These are phyloP conservation scores for Scytalidium sp. DNA, from an alignment of 2,329 filamentous ascomycete species.

Conservation along the genomic window DNA sequence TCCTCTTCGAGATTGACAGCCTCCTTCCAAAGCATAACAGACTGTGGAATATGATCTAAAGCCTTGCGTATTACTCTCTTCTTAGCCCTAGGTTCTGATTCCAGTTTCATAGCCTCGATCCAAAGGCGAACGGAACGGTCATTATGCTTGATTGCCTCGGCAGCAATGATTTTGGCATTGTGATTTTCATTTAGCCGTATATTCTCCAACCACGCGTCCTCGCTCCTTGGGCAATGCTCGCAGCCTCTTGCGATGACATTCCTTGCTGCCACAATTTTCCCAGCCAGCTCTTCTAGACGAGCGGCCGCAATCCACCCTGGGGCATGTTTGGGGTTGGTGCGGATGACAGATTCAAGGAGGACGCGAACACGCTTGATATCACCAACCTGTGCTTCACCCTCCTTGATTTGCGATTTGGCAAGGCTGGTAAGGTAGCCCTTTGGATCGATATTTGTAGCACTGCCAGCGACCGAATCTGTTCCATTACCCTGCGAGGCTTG, in stretches of 20 bases:
- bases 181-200: constrained; percentile 89
- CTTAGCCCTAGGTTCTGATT: constrained; percentile 77
- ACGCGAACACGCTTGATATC: constrained; percentile 93
- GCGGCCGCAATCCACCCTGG: constrained; percentile 96
- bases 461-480: constrained; percentile 70
- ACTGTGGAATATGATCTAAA: constrained; percentile 88
- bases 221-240: constrained; percentile 86
- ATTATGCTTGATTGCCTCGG: constrained; percentile 89
- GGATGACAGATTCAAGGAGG: constrained; percentile 93
- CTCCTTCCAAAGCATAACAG: constrained; percentile 96
- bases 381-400: constrained; percentile 80
- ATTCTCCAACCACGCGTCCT: constrained; percentile 95
- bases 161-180: constrained; percentile 94
- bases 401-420: constrained; percentile 74
- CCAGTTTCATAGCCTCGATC: constrained; percentile 93
- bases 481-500: constrained; percentile 75
- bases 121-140: constrained; percentile 84
- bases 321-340: constrained; percentile 92
- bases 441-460: constrained; percentile 86
- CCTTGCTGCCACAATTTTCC: constrained; percentile 84
- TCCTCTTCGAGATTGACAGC: constrained; percentile 94
- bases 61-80: constrained; percentile 92
- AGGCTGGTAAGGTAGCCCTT: constrained; percentile 95
- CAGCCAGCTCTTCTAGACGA: constrained; percentile 86
- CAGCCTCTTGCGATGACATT: constrained; percentile 87